Evolutionary conservation across 2,329 filamentous ascomycete genomes (phyloP).

Genomic region (Fusarium praegraminearum): DNA sequence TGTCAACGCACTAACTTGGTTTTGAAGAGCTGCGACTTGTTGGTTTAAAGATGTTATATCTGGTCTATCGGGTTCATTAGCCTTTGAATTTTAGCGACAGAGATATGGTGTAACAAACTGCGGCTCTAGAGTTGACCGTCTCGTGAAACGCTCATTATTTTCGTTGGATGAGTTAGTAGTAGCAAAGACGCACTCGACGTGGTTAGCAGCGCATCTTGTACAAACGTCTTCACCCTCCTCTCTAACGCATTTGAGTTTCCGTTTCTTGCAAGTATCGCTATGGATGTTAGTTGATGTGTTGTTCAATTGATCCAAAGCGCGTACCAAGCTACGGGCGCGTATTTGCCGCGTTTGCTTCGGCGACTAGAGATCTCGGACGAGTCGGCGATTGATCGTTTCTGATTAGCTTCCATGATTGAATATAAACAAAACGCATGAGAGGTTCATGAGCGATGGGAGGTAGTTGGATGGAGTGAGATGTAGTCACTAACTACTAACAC

Average conservation of each 20-base stretch:
- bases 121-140: not conserved
- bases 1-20: slow-evolving; percentile 2
- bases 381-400: slow-evolving; percentile 3
- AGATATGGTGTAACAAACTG: not conserved
- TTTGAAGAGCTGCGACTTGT: not conserved
- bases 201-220: slow-evolving; percentile 2
- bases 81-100: rapidly evolving
- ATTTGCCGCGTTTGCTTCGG: slow-evolving; percentile 20
- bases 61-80: not conserved
- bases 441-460: not conserved
- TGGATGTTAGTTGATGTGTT: not conserved
- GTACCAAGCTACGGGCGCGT: slow-evolving; percentile 24
- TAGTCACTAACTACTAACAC: too few relatives aligned
- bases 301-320: not conserved
- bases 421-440: not conserved
- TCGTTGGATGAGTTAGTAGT: not conserved
- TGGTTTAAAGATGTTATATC: not conserved
- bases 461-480: not conserved
- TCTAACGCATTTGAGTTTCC: slow-evolving; percentile 18
- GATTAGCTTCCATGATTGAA: not conserved
- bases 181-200: slow-evolving; percentile 8
- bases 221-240: not conserved
- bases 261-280: slow-evolving; percentile 25
- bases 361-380: not conserved
- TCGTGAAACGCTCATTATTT: not conserved